These are phyloP conservation scores for Wickerhamomyces sydowiorum DNA, from an alignment of 805 yeast genomes.

Conservation along the genomic window DNA sequence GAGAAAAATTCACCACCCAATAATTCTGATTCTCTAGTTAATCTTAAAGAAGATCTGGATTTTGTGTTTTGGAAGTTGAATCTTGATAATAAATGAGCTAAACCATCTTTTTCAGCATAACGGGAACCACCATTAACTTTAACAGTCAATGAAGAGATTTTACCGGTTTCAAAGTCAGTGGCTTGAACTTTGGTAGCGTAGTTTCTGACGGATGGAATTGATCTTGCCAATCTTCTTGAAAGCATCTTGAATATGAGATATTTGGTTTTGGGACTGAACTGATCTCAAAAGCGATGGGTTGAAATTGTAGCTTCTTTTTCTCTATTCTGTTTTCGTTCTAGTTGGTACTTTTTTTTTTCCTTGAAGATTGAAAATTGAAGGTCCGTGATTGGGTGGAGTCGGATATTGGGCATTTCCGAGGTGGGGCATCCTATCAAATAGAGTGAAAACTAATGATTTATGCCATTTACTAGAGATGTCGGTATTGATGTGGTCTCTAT, in stretches of 20 bases:
- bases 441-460: no score
- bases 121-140: conserved; percentile 87
- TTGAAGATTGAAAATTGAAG: conserved; percentile 19
- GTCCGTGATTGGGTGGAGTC: conserved; percentile 17
- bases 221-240: conserved; percentile 21
- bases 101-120: conserved; percentile 63
- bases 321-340: no score
- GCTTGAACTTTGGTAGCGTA: conserved; percentile 41
- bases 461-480: no score
- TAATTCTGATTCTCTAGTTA: conserved; percentile 91
- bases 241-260: no score
- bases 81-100: conserved; percentile 79
- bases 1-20: conserved; percentile 80
- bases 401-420: conserved; percentile 3
- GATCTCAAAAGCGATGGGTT: no score
- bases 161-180: conserved; percentile 50
- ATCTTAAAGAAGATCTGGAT: conserved; percentile 81
- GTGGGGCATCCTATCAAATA: no score
- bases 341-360: conserved; percentile 4
- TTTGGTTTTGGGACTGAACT: no score
- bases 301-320: not conserved
- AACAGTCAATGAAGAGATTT: conserved; percentile 71
- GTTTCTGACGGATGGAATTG: conserved; percentile 23
- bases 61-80: conserved; percentile 80
- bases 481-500: no score